These are phyloP conservation scores for Thoreauomyces humboldtii DNA, from an alignment of 192 early-diverging fungal species.

Conservation along the genomic window DNA sequence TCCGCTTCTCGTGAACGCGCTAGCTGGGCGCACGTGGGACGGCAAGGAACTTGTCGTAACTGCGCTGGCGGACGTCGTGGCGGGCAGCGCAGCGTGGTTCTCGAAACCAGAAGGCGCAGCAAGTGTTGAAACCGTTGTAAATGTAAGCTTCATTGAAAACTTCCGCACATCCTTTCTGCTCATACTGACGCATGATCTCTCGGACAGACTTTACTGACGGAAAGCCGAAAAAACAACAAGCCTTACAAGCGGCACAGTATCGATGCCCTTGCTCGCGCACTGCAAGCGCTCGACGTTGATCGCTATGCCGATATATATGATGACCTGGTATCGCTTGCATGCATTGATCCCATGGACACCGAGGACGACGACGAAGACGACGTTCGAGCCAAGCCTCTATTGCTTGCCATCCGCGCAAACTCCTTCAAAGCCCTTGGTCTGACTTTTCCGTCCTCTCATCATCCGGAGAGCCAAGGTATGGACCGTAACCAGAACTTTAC, in stretches of 20 bases:
- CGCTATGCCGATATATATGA: conserved; percentile 57
- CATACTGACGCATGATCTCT: too few species aligned
- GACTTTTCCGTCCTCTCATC: conserved; percentile 46
- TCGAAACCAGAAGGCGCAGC: conserved; percentile 33
- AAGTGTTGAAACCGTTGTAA: conserved; percentile 35
- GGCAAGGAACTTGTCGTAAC: conserved; percentile 78
- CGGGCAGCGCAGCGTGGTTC: conserved; percentile 57
- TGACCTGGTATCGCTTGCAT: conserved; percentile 44
- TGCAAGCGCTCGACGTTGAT: conserved; percentile 56
- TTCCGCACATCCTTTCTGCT: too few species aligned
- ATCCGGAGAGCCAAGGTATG: conserved; percentile 54
- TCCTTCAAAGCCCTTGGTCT: conserved; percentile 64
- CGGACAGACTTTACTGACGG: conserved; percentile 28
- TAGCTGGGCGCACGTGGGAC: conserved; percentile 73
- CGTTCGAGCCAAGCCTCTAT: conserved; percentile 50
- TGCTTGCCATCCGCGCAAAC: conserved; percentile 63
- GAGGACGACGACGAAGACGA: conserved; percentile 61
- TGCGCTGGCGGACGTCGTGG: conserved; percentile 51
- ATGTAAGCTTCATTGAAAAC: conserved; percentile 2
- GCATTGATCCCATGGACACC: conserved; percentile 5
- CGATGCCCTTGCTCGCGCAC: conserved; percentile 56
- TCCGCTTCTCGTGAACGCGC: conserved; percentile 58
- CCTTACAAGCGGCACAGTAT: conserved; percentile 67
- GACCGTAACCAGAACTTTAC: conserved; percentile 9
- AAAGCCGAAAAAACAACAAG: conserved; percentile 73